phyloP scores from a whole-genome alignment of 805 yeast genomes.

The Clavispora carvajalis region DNA sequence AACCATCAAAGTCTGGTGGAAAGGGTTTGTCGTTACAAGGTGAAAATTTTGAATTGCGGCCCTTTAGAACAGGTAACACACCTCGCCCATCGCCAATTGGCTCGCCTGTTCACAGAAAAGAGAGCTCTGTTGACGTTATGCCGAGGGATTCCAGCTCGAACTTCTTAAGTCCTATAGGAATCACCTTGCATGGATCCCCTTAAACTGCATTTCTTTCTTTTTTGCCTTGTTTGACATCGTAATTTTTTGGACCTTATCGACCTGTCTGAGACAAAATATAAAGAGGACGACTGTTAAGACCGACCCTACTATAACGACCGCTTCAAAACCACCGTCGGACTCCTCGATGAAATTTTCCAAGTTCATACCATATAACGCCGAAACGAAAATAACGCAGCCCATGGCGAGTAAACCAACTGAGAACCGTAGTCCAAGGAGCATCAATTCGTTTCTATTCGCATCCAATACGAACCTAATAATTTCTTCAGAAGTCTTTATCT shows the following conservation, averaged over 20 bases:
- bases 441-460: conserved; percentile 87
- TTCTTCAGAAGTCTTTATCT: conserved; percentile 90
- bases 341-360: conserved; percentile 89
- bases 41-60: conserved; percentile 35
- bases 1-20: neutral
- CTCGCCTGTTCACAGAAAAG: conserved; percentile 30
- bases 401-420: conserved; percentile 78
- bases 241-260: conserved; percentile 64
- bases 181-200: neutral
- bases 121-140: conserved; percentile 6
- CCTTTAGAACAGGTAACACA: conserved; percentile 36
- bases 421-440: conserved; percentile 80
- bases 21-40: neutral
- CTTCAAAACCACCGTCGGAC: conserved; percentile 59
- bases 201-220: neutral
- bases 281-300: conserved; percentile 44
- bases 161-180: neutral
- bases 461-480: conserved; percentile 89
- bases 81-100: conserved; percentile 36
- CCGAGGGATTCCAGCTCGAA: neutral
- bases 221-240: conserved; percentile 46
- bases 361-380: conserved; percentile 95
- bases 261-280: conserved; percentile 47
- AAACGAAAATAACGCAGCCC: conserved; percentile 74
- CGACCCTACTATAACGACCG: conserved; percentile 39